These are phyloP conservation scores for Suillus americanus DNA, from an alignment of 768 basidiomycete species.

Conservation along the genomic window DNA sequence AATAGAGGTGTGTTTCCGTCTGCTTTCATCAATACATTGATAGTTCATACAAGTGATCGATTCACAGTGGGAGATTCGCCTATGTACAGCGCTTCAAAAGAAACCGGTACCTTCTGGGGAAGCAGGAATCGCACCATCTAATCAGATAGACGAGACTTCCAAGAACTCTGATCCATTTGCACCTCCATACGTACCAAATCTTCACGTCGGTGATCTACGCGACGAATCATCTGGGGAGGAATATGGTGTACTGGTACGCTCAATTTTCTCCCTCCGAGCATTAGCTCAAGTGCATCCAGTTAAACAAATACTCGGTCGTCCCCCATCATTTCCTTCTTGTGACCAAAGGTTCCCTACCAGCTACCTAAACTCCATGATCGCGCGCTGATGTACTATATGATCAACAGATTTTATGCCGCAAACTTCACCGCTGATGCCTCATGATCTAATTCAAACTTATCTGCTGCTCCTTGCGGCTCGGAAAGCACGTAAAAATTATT, in stretches of 20 bases:
- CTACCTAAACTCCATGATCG: background rate
- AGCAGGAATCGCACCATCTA: constrained; percentile 22
- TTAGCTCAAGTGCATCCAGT: constrained; percentile 38
- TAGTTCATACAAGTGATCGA: background rate
- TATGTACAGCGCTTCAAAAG: constrained; percentile 83
- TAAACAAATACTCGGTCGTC: constrained; percentile 86
- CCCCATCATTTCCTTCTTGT: constrained; percentile 86
- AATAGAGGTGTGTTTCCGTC: constrained; percentile 52
- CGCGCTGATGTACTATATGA: constrained; percentile 2
- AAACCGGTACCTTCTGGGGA: constrained; percentile 58
- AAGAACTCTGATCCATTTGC: constrained; percentile 68
- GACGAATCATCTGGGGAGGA: constrained; percentile 56
- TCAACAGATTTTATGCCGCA: constrained; percentile 71
- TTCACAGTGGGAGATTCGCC: constrained; percentile 77
- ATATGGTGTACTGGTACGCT: constrained; percentile 69
- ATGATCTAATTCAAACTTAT: constrained; percentile 78
- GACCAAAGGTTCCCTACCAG: constrained; percentile 62
- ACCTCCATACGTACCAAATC: constrained; percentile 79
- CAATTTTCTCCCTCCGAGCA: constrained; percentile 3
- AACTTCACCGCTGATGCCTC: constrained; percentile 73
- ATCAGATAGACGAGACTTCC: constrained; percentile 21
- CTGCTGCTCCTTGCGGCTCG: constrained; percentile 68
- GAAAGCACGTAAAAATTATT: constrained; percentile 54
- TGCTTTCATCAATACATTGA: background rate
- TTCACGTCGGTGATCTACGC: constrained; percentile 71